A percentile compares a stretch with the other conserved stretches of the same genome.
Evolutionary conservation across 2,329 filamentous ascomycete species (phyloP).

Genomic region (Alternaria sp.): DNA sequence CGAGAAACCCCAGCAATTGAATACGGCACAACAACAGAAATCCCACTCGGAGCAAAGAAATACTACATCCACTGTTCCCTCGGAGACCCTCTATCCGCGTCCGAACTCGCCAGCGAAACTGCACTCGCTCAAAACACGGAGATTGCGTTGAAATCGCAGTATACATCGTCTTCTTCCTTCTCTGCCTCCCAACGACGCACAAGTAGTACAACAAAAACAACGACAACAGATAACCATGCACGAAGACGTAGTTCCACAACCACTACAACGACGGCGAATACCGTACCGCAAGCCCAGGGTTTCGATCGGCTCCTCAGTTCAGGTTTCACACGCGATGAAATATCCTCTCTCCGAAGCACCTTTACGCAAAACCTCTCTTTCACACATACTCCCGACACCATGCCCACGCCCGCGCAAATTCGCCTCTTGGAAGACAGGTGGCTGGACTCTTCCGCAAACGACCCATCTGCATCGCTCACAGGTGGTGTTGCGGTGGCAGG

Average conservation of each 20-base stretch:
- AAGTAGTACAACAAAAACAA: slow-evolving; percentile 19
- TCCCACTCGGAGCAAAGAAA: slow-evolving; percentile 55
- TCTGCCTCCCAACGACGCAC: slow-evolving; percentile 25
- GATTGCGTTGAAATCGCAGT: slow-evolving; percentile 45
- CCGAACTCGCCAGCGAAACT: slow-evolving; percentile 75
- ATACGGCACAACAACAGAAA: slow-evolving; percentile 28
- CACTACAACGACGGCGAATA: slow-evolving; percentile 60
- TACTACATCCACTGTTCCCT: slow-evolving; percentile 97
- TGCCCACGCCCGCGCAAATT: slow-evolving; percentile 80
- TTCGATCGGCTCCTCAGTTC: slow-evolving; percentile 86
- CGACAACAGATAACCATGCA: slow-evolving; percentile 16
- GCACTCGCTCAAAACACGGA: slow-evolving; percentile 53
- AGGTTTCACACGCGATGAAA: slow-evolving; percentile 83
- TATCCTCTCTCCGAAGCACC: slow-evolving; percentile 84
- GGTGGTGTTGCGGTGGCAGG: slow-evolving; percentile 34
- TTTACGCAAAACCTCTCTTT: slow-evolving; percentile 85
- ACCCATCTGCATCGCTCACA: slow-evolving; percentile 50
- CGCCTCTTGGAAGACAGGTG: slow-evolving; percentile 85
- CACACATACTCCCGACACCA: slow-evolving; percentile 84
- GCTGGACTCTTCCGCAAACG: slow-evolving; percentile 73
- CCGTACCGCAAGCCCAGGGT: slow-evolving; percentile 77
- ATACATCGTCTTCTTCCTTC: slow-evolving; percentile 22
- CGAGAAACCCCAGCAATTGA: slow-evolving; percentile 54
- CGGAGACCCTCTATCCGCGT: slow-evolving; percentile 71
- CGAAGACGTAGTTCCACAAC: slow-evolving; percentile 30